phyloP scores from a whole-genome alignment of 2,329 filamentous ascomycete genomes.

The Fusarium redolens region DNA sequence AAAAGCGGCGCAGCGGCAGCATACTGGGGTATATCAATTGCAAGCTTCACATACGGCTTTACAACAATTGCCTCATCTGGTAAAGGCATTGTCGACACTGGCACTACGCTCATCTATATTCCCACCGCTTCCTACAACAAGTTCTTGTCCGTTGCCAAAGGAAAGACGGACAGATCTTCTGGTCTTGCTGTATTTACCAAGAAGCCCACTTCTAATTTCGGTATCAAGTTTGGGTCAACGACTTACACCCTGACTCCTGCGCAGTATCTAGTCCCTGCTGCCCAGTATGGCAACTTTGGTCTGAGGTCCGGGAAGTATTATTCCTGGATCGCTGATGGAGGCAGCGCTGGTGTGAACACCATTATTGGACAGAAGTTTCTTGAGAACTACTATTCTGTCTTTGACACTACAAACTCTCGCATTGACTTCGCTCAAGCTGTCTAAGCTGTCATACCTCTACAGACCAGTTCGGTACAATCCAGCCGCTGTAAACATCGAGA shows the following conservation, averaged over 20 bases:
- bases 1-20: neutral
- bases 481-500: too few species aligned
- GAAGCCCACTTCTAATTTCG: neutral
- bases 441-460: neutral
- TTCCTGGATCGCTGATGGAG: neutral
- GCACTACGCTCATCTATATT: neutral
- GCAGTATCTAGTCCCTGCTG: neutral
- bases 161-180: neutral
- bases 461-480: too few species aligned
- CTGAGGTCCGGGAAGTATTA: neutral
- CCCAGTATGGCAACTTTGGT: neutral
- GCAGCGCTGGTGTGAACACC: neutral
- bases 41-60: neutral
- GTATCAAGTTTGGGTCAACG: neutral
- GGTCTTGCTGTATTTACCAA: neutral
- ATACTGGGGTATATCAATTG: neutral
- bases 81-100: neutral
- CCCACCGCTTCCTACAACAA: neutral
- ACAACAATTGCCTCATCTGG: neutral
- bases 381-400: slow-evolving; percentile 2
- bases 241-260: neutral
- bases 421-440: neutral
- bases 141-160: neutral
- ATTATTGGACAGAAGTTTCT: slow-evolving; percentile 8
- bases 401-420: neutral